phyloP scores from a whole-genome alignment of 169 alveolate genomes.

The Eimeria praecox region DNA sequence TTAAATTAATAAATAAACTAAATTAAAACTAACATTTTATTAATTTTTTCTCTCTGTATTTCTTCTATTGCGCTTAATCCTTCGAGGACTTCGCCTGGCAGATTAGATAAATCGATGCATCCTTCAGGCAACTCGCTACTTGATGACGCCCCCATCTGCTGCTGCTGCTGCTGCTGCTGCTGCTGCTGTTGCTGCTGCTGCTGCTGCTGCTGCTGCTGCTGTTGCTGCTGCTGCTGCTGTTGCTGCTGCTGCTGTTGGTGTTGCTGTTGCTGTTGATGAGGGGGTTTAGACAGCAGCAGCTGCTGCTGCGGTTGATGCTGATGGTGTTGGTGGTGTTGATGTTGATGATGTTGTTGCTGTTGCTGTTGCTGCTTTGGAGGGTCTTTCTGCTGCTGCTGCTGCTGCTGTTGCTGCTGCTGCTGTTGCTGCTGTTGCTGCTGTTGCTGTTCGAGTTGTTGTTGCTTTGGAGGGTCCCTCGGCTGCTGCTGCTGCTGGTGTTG shows the following conservation, averaged over 20 bases:
- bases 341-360: neutral
- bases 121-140: neutral
- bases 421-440: too few species aligned
- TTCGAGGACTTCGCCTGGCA: too few species aligned
- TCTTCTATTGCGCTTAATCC: too few species aligned
- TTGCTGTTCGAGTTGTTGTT: too few species aligned
- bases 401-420: too few species aligned
- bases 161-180: neutral
- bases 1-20: too few species aligned
- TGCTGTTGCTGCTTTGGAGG: neutral
- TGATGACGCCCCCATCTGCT: neutral
- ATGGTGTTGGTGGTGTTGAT: neutral
- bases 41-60: too few species aligned
- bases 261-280: neutral
- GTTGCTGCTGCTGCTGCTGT: slow-evolving; percentile 25
- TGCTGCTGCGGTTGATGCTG: neutral
- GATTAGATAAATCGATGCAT: too few species aligned
- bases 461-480: too few species aligned
- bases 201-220: slow-evolving; percentile 16
- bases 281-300: neutral
- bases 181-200: slow-evolving; percentile 23
- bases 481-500: too few species aligned
- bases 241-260: neutral
- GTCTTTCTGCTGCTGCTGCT: neutral
- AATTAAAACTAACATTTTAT: too few species aligned